Conservation (phyloP, 228 moss, liverwort and hornwort genomes). For the Sphagnum fallax region DNA sequence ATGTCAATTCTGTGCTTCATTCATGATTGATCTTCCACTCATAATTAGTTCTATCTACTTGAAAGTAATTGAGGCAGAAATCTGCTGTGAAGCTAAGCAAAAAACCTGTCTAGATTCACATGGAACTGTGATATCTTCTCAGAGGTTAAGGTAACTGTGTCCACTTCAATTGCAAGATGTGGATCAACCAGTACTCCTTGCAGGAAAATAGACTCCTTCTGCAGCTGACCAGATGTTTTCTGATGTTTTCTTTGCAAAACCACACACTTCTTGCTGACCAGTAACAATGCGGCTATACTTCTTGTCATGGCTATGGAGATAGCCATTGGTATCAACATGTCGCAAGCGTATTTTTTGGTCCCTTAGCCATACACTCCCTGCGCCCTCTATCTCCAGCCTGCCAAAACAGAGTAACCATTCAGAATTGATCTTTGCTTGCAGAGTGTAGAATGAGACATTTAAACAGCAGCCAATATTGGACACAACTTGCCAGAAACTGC, state of each 20-base stretch:
- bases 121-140: too few relatives aligned
- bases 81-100: too few relatives aligned
- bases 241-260: not conserved
- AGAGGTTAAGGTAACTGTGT: too few relatives aligned
- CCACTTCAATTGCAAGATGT: too few relatives aligned
- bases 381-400: constrained; percentile 86
- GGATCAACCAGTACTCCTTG: not conserved
- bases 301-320: constrained; percentile 93
- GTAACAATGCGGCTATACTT: constrained; percentile 92
- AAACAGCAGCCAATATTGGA: too few relatives aligned
- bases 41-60: too few relatives aligned
- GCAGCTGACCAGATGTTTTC: not conserved
- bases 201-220: not conserved
- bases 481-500: not conserved
- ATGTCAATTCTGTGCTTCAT: too few relatives aligned
- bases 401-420: constrained; percentile 2
- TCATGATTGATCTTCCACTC: too few relatives aligned
- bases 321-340: constrained; percentile 88
- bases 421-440: not conserved
- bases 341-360: constrained; percentile 89
- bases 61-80: too few relatives aligned
- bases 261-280: constrained; percentile 90
- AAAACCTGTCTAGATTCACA: too few relatives aligned
- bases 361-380: constrained; percentile 69
- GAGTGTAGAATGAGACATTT: too few relatives aligned